Conservation (phyloP, 805 yeast species). For the Scheffersomyces lignosus region DNA sequence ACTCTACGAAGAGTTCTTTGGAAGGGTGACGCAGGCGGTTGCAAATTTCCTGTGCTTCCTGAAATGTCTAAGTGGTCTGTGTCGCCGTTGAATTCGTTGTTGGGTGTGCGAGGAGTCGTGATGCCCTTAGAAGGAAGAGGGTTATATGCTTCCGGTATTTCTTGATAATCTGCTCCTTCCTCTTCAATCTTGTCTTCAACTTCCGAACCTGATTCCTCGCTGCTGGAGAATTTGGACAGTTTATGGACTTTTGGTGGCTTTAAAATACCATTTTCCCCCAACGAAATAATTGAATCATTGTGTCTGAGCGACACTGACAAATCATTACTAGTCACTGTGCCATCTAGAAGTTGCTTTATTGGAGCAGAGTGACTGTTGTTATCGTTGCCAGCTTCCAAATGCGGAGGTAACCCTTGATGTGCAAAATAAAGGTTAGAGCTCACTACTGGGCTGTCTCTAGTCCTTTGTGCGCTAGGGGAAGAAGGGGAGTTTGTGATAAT, state of each 20-base stretch:
- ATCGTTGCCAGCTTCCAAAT: constrained; percentile 25
- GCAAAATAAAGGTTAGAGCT: constrained; percentile 52
- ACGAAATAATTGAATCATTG: constrained; percentile 34
- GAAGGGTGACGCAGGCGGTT: constrained; percentile 22
- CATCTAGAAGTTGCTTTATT: constrained; percentile 12
- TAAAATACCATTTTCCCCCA: constrained; percentile 18
- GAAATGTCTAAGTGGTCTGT: background rate
- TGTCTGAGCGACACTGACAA: constrained; percentile 39
- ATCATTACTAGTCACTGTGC: constrained; percentile 21
- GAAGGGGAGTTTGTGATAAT: constrained; percentile 8
- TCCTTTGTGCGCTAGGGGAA: constrained; percentile 1
- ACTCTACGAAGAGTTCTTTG: constrained; percentile 62
- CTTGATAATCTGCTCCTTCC: background rate
- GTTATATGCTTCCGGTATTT: background rate
- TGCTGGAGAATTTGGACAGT: constrained; percentile 7
- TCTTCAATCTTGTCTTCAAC: constrained; percentile 2
- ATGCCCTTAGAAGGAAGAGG: background rate
- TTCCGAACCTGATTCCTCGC: constrained; percentile 11
- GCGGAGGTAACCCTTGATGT: constrained; percentile 61
- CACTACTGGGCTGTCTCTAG: constrained; percentile 23
- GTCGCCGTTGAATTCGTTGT: constrained; percentile 1
- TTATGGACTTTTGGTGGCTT: constrained; percentile 21
- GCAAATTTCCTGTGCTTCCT: constrained; percentile 9
- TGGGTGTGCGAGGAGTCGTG: constrained; percentile 4
- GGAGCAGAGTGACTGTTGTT: background rate